Conservation (phyloP, 768 basidiomycete genomes). For the Tricholoma sp. region DNA sequence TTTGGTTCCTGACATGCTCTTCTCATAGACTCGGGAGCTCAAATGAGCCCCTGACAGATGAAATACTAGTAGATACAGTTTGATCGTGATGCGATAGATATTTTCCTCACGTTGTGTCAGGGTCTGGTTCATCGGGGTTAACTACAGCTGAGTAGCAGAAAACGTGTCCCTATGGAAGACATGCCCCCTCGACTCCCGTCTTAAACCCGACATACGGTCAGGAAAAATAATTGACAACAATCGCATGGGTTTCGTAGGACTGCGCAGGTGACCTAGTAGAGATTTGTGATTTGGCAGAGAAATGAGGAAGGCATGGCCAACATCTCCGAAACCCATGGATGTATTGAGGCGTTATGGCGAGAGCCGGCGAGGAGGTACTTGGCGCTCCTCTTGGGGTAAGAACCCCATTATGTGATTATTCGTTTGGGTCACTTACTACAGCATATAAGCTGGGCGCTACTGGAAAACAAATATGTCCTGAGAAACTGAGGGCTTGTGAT, state of each 20-base stretch:
- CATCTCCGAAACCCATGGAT: neutral
- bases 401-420: neutral
- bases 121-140: neutral
- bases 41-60: neutral
- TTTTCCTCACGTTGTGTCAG: neutral
- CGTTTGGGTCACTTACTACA: neutral
- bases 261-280: neutral
- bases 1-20: neutral
- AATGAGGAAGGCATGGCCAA: neutral
- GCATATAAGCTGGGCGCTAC: neutral
- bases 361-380: neutral
- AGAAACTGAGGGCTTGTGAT: slow-evolving; percentile 28
- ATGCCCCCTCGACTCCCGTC: neutral
- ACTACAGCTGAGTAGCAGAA: neutral
- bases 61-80: neutral
- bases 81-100: neutral
- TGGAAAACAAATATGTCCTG: neutral
- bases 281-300: neutral
- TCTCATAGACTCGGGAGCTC: neutral
- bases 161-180: neutral
- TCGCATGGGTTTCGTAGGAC: neutral
- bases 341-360: neutral
- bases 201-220: neutral
- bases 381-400: neutral
- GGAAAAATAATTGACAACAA: neutral